Conservation (phyloP, 78 protist species). For the Creolimax fragrantissima region DNA sequence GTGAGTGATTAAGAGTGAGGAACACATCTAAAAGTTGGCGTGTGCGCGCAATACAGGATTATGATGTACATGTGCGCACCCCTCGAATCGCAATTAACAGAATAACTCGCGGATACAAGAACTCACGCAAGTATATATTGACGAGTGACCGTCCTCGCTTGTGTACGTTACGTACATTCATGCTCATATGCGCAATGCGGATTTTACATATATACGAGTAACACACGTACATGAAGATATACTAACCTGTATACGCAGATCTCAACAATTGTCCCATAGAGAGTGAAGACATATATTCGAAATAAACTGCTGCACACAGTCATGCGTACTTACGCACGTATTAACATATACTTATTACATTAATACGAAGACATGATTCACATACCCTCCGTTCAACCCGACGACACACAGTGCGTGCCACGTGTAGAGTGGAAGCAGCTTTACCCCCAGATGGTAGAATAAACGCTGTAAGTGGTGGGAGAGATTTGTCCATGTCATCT, state of each 20-base stretch:
- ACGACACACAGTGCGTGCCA: constrained; percentile 52
- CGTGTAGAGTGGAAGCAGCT: constrained; percentile 51
- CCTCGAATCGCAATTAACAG: not conserved
- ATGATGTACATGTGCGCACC: not conserved
- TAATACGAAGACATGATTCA: no score
- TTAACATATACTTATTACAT: no score
- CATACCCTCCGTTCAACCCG: constrained; percentile 35
- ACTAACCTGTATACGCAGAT: no score
- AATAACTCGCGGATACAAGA: not conserved
- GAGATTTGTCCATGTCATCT: constrained; percentile 57
- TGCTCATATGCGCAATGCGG: no score
- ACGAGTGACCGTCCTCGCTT: not conserved
- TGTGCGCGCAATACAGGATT: not conserved
- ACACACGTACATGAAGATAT: no score
- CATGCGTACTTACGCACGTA: no score
- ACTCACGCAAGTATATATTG: not conserved
- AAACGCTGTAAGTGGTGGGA: constrained; percentile 65
- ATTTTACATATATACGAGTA: no score
- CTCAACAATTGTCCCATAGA: no score
- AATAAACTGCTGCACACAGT: no score
- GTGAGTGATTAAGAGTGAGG: not conserved
- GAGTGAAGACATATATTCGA: no score
- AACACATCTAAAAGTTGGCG: not conserved
- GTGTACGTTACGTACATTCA: no score
- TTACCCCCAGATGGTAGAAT: constrained; percentile 71